phyloP scores from a whole-genome alignment of 441 rosid species.

The Isatis lusitanica region DNA sequence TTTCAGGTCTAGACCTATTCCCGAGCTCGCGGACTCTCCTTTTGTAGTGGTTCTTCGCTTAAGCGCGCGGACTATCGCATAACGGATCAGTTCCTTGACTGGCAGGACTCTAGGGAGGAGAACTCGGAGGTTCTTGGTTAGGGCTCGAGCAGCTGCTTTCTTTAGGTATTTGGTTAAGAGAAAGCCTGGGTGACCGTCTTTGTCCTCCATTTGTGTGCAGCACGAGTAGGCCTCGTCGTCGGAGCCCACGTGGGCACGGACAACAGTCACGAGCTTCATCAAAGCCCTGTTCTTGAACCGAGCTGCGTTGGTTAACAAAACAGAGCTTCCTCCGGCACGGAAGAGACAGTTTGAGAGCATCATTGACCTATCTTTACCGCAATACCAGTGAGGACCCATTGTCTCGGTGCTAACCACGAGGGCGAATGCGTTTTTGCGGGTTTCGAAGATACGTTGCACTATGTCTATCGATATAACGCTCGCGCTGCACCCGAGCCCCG shows the following conservation, averaged over 20 bases:
- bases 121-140: slow-evolving; percentile 48
- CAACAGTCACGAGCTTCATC: slow-evolving; percentile 46
- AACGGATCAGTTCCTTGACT: slow-evolving; percentile 44
- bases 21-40: slow-evolving; percentile 17
- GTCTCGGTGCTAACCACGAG: slow-evolving; percentile 71
- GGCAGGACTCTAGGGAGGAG: slow-evolving; percentile 64
- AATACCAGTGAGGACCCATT: slow-evolving; percentile 63
- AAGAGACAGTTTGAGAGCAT: slow-evolving; percentile 68
- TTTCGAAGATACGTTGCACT: slow-evolving; percentile 45
- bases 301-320: slow-evolving; percentile 56
- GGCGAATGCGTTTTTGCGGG: slow-evolving; percentile 41
- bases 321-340: slow-evolving; percentile 67
- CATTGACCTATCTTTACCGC: slow-evolving; percentile 71
- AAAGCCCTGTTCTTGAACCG: slow-evolving; percentile 42
- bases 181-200: slow-evolving; percentile 55
- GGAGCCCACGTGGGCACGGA: slow-evolving; percentile 54
- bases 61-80: slow-evolving; percentile 25
- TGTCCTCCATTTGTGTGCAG: slow-evolving; percentile 60
- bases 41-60: slow-evolving; percentile 26
- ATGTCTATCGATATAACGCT: slow-evolving; percentile 53
- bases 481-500: slow-evolving; percentile 83
- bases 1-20: slow-evolving; percentile 36
- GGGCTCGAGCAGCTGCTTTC: slow-evolving; percentile 55
- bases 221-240: slow-evolving; percentile 61
- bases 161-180: slow-evolving; percentile 50